Base-by-base conservation (phyloP, 1,284 basidiomycete species). In the Apiotrichum domesticum region DNA sequence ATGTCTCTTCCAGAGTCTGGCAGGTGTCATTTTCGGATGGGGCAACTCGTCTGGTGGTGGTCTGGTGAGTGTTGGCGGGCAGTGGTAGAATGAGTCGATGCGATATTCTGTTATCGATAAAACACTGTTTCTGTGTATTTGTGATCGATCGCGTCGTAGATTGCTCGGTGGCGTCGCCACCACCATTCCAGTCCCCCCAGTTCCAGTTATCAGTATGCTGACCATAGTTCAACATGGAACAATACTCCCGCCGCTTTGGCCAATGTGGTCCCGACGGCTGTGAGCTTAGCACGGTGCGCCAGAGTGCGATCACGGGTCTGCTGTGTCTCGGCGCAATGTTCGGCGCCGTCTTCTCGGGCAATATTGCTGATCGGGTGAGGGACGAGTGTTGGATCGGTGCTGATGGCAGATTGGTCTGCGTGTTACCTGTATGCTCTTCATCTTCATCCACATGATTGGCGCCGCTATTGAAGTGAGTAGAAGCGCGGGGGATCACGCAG, bases 391-490 rank as follows among this genome's bases (percentile, higher is more conserved):
- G 4, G 41, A 42, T 14, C 9, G 8, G 6, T 29, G 42, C 46
- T 48, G n/a, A 37, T 41, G 9, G n/a, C 55, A 70, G 67, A 63
- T 74, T 57, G 74, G 74, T 62, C 68, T 74, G 8, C 66, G 72
- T 39, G 43, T 59, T 7, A 74, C 73, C 7, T 74, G 73, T 58
- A 67, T 78, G 48, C 46, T 70, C 45, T 74, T 77, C 66, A 74
- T 74, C 57, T 56, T 63, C 51, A 59, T 74, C 51, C 75, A 76
- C 70, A 68, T 75, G 52, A 64, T 71, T 56, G 77, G 77, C 53
- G 68, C 76, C 42, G 76, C 76, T 42, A 73, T 78, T 64, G 77
- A 79, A 63, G 69, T 70, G 43, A 52, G 65, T 33, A 21, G 21
- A 21, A 21, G 21, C 21, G 21, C 21, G 21, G 21, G 21, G 21